These are phyloP conservation scores for Setomelanomma holmii DNA, from an alignment of 2,329 filamentous ascomycete genomes.

Conservation along the genomic window DNA sequence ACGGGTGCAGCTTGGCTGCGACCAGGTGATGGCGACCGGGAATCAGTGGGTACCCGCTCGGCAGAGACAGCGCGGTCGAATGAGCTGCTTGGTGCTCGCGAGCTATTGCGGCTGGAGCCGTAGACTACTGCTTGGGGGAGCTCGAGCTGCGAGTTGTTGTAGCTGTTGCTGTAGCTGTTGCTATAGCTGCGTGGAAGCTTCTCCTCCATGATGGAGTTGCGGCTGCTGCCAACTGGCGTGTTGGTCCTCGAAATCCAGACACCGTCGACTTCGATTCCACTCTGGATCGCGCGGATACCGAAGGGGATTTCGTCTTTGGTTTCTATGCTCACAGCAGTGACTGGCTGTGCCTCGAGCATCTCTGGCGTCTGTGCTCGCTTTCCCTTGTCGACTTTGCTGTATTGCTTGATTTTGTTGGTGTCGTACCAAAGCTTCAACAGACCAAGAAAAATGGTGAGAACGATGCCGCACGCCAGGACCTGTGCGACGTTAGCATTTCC, in stretches of 20 bases:
- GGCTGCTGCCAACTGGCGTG: constrained; percentile 50
- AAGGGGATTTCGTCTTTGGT: constrained; percentile 76
- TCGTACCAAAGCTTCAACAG: constrained; percentile 67
- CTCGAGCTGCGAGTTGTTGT: constrained; percentile 43
- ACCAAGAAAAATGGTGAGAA: constrained; percentile 72
- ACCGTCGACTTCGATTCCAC: constrained; percentile 82
- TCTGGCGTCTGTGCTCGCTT: constrained; percentile 58
- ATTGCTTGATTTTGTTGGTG: constrained; percentile 52
- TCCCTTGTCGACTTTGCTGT: constrained; percentile 48
- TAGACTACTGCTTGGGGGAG: constrained; percentile 37
- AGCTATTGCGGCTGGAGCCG: constrained; percentile 45
- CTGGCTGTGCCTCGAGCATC: constrained; percentile 70
- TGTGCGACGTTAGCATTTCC: constrained; percentile 50
- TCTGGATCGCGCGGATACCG: constrained; percentile 83
- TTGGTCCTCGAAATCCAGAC: constrained; percentile 65
- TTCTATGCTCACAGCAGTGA: constrained; percentile 55
- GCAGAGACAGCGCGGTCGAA: constrained; percentile 49
- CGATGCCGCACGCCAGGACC: constrained; percentile 76
- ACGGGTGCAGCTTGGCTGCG: constrained; percentile 37
- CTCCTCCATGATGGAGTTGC: constrained; percentile 41
- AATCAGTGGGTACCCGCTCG: constrained; percentile 42
- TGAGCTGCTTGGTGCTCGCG: constrained; percentile 40
- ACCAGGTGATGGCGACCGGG: constrained; percentile 40
- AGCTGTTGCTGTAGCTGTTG: no score
- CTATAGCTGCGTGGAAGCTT: constrained; percentile 39